A percentile compares a stretch with the other conserved stretches of the same genome.
Evolutionary conservation across 2,329 filamentous ascomycete species (phyloP).

Genomic region (Claviceps spartinae): DNA sequence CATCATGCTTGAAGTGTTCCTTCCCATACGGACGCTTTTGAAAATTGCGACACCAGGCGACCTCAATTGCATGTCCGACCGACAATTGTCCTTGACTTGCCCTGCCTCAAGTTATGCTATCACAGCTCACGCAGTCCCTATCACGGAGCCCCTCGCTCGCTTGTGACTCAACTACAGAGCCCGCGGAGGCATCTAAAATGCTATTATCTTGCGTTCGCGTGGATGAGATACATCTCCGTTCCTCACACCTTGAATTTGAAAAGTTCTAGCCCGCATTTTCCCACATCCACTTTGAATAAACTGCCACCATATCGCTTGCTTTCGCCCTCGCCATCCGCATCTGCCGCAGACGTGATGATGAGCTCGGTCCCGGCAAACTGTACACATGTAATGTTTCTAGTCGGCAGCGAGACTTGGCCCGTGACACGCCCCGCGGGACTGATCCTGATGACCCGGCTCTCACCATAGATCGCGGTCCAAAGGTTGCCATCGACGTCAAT

Average conservation of each 20-base stretch:
- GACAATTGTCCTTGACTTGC: background rate
- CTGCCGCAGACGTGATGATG: slow-evolving; percentile 64
- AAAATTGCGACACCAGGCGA: slow-evolving; percentile 2
- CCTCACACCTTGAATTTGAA: slow-evolving; percentile 47
- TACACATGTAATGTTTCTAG: slow-evolving; percentile 66
- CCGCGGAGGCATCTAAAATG: background rate
- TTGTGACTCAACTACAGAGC: background rate
- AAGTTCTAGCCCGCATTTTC: slow-evolving; percentile 48
- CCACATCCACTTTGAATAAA: slow-evolving; percentile 66
- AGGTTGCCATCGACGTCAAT: slow-evolving; percentile 75
- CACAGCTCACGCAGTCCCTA: background rate
- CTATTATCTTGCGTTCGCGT: background rate
- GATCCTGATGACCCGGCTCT: slow-evolving; percentile 61
- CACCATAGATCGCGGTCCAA: slow-evolving; percentile 81
- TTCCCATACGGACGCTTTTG: background rate
- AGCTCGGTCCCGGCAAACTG: slow-evolving; percentile 64
- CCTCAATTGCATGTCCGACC: background rate
- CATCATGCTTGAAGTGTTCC: background rate
- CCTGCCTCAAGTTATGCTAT: background rate
- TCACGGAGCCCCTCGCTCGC: no score
- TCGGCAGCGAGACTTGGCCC: slow-evolving; percentile 64
- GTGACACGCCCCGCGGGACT: slow-evolving; percentile 54
- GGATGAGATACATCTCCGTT: background rate
- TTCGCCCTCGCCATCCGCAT: slow-evolving; percentile 48
- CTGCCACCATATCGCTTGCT: slow-evolving; percentile 54